Evolutionary conservation across 257 asterid genomes (phyloP).

Genomic region (Solanum bulbocastanum): DNA sequence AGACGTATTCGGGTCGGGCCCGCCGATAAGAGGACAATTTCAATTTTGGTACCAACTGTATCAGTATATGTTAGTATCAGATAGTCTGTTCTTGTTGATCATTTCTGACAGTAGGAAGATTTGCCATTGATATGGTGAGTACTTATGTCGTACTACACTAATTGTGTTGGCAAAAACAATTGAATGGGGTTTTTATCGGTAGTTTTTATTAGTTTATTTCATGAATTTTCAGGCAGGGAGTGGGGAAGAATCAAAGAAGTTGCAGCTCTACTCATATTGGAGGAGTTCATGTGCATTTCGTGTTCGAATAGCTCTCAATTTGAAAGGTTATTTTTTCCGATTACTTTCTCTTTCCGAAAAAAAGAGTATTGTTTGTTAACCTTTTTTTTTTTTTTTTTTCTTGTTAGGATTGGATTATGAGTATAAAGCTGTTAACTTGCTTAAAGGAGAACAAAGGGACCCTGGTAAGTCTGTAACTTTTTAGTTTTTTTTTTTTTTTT

Average conservation of each 20-base stretch:
- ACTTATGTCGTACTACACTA: background rate
- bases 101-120: background rate
- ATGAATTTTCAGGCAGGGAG: background rate
- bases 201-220: background rate
- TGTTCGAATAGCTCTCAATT: slow-evolving; percentile 66
- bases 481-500: background rate
- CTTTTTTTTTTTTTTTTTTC: background rate
- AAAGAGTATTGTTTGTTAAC: background rate
- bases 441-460: slow-evolving; percentile 56
- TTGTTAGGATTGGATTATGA: slow-evolving; percentile 60
- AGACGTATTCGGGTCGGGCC: background rate
- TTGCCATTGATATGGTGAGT: background rate
- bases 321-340: slow-evolving; percentile 37
- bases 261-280: slow-evolving; percentile 73
- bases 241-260: slow-evolving; percentile 29
- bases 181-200: background rate
- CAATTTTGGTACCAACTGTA: background rate
- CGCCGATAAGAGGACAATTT: background rate
- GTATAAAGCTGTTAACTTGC: slow-evolving; percentile 60
- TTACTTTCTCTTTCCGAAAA: background rate
- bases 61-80: background rate
- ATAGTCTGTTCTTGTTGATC: background rate
- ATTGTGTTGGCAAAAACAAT: background rate
- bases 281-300: slow-evolving; percentile 81
- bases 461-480: slow-evolving; percentile 40